Conservation (phyloP, 2,329 filamentous ascomycete genomes). For the Epichloe glyceriae region DNA sequence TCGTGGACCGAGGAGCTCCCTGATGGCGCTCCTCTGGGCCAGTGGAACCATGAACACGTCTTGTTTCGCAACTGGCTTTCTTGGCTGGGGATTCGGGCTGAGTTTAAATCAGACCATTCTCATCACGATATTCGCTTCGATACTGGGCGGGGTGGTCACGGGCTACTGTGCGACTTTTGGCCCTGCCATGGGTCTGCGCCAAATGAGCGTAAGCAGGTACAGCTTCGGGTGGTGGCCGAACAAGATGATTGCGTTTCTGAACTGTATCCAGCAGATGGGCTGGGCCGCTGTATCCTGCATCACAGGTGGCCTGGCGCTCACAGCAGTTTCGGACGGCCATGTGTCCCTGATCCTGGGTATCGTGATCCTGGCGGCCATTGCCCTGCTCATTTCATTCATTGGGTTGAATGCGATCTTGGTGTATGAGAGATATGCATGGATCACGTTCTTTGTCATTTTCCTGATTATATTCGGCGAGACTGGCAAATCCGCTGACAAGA, state of each 20-base stretch:
- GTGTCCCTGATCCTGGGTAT: slow-evolving; percentile 39
- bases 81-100: slow-evolving; percentile 36
- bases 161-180: slow-evolving; percentile 39
- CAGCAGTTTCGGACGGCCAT: slow-evolving; percentile 30
- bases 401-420: slow-evolving; percentile 35
- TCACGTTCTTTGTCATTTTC: slow-evolving; percentile 33
- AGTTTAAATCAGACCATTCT: slow-evolving; percentile 29
- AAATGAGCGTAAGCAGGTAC: slow-evolving; percentile 36
- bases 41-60: slow-evolving; percentile 36
- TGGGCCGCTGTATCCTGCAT: slow-evolving; percentile 39
- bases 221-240: slow-evolving; percentile 38
- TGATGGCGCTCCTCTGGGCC: slow-evolving; percentile 41
- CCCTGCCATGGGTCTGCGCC: slow-evolving; percentile 34
- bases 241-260: slow-evolving; percentile 34
- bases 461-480: slow-evolving; percentile 35
- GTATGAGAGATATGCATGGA: slow-evolving; percentile 38
- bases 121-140: slow-evolving; percentile 32
- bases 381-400: slow-evolving; percentile 37
- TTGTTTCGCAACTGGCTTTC: slow-evolving; percentile 38
- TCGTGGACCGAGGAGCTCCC: slow-evolving; percentile 27
- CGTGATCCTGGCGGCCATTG: slow-evolving; percentile 34
- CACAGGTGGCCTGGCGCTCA: slow-evolving; percentile 35
- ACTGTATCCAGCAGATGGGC: slow-evolving; percentile 26
- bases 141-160: slow-evolving; percentile 20
- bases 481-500: slow-evolving; percentile 26